phyloP scores from a whole-genome alignment of 2,329 filamentous ascomycete genomes.

The Penicillium hesseltinei region DNA sequence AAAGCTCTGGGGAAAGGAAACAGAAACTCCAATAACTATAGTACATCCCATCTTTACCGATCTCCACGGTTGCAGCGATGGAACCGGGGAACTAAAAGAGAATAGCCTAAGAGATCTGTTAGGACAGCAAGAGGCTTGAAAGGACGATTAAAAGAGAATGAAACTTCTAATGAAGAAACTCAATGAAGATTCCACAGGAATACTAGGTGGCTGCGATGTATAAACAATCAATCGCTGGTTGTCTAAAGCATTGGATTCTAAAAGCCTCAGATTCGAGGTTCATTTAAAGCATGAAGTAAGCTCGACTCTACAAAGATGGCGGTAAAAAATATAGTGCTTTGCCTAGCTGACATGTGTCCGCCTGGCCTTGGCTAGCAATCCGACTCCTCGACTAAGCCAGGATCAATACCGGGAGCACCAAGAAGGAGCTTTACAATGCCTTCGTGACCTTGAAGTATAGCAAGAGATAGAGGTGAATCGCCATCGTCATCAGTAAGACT shows the following conservation, averaged over 20 bases:
- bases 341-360: neutral
- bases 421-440: neutral
- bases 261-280: neutral
- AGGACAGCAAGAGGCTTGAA: too few relatives aligned
- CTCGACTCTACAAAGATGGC: neutral
- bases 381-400: accelerated
- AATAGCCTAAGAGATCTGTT: too few relatives aligned
- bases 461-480: neutral
- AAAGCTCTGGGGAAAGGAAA: too few relatives aligned
- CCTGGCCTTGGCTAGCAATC: neutral
- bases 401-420: neutral
- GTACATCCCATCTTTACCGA: too few relatives aligned
- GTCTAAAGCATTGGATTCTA: neutral
- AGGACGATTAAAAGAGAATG: too few relatives aligned
- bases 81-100: too few relatives aligned
- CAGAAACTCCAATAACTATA: too few relatives aligned
- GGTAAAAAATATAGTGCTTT: neutral
- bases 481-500: too few relatives aligned
- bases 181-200: too few relatives aligned
- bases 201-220: neutral
- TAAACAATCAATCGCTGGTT: neutral
- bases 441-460: neutral
- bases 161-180: too few relatives aligned
- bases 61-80: too few relatives aligned
- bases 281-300: neutral